Conservation (phyloP, 805 yeast genomes). For the Ogataea nonfermentans region DNA sequence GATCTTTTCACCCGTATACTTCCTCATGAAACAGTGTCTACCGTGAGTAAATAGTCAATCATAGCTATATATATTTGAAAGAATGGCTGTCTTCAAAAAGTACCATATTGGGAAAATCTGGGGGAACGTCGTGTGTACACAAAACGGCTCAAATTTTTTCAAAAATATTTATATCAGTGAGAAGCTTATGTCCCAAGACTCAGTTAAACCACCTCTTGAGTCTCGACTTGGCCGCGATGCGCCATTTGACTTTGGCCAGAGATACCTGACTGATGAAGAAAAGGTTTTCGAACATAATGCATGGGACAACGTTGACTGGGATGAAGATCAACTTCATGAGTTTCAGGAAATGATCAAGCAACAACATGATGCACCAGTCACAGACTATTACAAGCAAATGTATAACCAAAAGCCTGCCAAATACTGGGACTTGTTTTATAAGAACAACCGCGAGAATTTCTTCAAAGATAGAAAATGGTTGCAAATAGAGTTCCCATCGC, state of each 20-base stretch:
- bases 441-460: conserved; percentile 87
- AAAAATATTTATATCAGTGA: not conserved
- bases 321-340: conserved; percentile 75
- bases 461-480: conserved; percentile 97
- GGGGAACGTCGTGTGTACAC: conserved; percentile 20
- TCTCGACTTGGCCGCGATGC: conserved; percentile 76
- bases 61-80: not conserved
- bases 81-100: conserved; percentile 20
- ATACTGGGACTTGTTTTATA: conserved; percentile 93
- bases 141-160: conserved; percentile 8
- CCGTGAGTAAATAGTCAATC: not conserved
- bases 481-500: conserved; percentile 85
- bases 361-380: conserved; percentile 83
- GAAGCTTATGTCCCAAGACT: conserved; percentile 8
- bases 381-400: conserved; percentile 74
- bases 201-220: conserved; percentile 44
- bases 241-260: conserved; percentile 91
- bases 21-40: conserved; percentile 15
- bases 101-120: conserved; percentile 21
- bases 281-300: conserved; percentile 94
- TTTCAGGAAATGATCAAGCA: conserved; percentile 72
- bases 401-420: conserved; percentile 86
- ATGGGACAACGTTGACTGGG: conserved; percentile 98
- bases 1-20: conserved; percentile 27
- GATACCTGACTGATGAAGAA: conserved; percentile 65